Conservation (phyloP, 1,284 basidiomycete genomes). For the Cutaneotrichosporon curvatum region DNA sequence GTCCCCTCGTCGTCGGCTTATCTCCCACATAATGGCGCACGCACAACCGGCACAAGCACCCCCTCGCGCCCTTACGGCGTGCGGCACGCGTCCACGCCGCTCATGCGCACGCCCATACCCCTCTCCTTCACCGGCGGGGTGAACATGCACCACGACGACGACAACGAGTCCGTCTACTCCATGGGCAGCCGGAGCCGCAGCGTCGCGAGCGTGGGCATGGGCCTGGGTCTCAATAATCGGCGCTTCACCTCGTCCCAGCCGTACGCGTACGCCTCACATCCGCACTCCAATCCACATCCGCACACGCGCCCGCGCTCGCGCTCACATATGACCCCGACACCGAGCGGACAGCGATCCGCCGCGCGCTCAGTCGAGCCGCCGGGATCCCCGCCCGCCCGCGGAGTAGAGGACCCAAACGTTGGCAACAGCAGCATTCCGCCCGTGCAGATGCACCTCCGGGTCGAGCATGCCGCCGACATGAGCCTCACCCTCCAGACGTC, state of each 20-base stretch:
- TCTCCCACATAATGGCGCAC: too few relatives aligned
- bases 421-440: constrained; percentile 33
- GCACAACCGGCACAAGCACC: background rate
- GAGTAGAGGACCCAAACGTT: constrained; percentile 5
- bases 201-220: constrained; percentile 25
- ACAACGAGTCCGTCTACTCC: constrained; percentile 22
- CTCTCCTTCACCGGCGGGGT: background rate
- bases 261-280: too few relatives aligned
- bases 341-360: background rate
- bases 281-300: too few relatives aligned
- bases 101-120: background rate
- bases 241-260: background rate
- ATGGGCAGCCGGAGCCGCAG: constrained; percentile 17
- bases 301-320: background rate
- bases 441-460: constrained; percentile 47
- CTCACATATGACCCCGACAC: too few relatives aligned
- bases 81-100: background rate
- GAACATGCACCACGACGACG: constrained; percentile 3
- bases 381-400: constrained; percentile 24
- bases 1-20: background rate
- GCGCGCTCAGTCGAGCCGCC: constrained; percentile 17
- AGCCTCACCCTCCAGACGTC: constrained; percentile 73
- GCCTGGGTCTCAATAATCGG: constrained; percentile 4
- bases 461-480: constrained; percentile 47
- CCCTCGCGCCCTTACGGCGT: background rate